Evolutionary conservation across 495 filamentous ascomycete genomes (phyloP).

Genomic region (Immersiella caudata): DNA sequence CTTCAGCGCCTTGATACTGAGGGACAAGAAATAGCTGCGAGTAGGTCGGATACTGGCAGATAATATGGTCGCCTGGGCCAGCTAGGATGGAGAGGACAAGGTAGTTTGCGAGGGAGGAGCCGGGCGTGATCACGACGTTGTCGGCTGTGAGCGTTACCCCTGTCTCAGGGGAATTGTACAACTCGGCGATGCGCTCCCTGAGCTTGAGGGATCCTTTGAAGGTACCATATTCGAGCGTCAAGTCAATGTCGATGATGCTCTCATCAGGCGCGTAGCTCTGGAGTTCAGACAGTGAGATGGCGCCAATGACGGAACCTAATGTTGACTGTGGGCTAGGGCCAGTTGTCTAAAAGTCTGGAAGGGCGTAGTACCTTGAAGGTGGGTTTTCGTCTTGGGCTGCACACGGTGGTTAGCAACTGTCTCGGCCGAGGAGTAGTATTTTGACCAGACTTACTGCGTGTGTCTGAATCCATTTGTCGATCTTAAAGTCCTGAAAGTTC

Average conservation of each 20-base stretch:
- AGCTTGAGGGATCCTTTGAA: slow-evolving; percentile 22
- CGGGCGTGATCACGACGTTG: slow-evolving; percentile 71
- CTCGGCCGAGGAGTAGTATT: neutral
- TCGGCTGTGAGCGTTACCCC: slow-evolving; percentile 40
- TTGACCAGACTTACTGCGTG: neutral
- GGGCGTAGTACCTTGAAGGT: neutral
- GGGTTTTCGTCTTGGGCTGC: neutral
- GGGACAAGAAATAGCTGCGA: slow-evolving; percentile 78
- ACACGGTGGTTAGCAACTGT: neutral
- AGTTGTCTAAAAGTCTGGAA: neutral
- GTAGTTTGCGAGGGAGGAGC: slow-evolving; percentile 80
- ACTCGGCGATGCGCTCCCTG: slow-evolving; percentile 23
- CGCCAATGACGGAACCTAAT: slow-evolving; percentile 18
- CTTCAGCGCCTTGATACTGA: slow-evolving; percentile 70
- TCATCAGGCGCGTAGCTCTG: slow-evolving; percentile 11
- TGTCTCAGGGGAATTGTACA: slow-evolving; percentile 13
- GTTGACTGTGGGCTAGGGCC: neutral
- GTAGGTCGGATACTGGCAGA: slow-evolving; percentile 86
- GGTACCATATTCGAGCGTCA: slow-evolving; percentile 22
- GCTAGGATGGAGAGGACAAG: slow-evolving; percentile 69
- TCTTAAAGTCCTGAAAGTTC: slow-evolving; percentile 21
- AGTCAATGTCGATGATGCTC: slow-evolving; percentile 12
- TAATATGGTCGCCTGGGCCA: slow-evolving; percentile 76
- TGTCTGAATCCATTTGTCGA: slow-evolving; percentile 21
- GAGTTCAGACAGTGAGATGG: slow-evolving; percentile 20